Base-by-base conservation (phyloP, 148 eudicot species). In the Gaultheria prostrata region DNA sequence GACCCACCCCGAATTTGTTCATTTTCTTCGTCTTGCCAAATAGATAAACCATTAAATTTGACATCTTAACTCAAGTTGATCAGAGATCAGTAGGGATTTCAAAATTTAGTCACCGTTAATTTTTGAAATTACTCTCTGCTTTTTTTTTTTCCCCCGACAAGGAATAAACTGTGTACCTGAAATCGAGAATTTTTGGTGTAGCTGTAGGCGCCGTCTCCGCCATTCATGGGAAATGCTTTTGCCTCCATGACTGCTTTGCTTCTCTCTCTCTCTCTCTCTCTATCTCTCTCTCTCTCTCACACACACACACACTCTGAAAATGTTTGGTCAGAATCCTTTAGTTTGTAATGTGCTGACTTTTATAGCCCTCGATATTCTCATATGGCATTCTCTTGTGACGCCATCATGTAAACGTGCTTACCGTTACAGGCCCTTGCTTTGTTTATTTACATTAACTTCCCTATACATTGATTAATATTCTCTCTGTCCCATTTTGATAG, bases 141-240 rank as follows among this genome's bases (percentile, higher is more conserved):
- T n/a, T n/a, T n/a, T n/a, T n/a, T n/a, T n/a, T 53, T 53, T 15
- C 3, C 54, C 57, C 14, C 57, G 15, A 53, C 57, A 56, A 56
- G 15, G 11, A n/a, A 1, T 1, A 57, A 20, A 20, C 24, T 7
- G 26, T 21, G 50, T 26, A 81, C 83, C 76, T 81, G 83, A 49
- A 17, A 70, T 11, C 0, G 21, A 46, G 83, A 81, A 24, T 81
- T 81, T 17, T 65, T 80, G 24, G 75, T 45, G 82, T 80, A 80
- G 82, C 82, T 80, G 15, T 80, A 80, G 18, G 76, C 10, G 26
- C 83, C 83, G 50, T 67, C 63, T 18, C 83, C 77, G 32, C 83
- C 61, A 7, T 69, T 81, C 83, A 81, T 81, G 1, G 63, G 77
- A 67, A 61, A 80, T 39, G 82, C 18, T 63, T 63, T 50, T 11